Percentiles rank a stretch among this genome's conserved stretches.
Evolutionary conservation across 1,284 basidiomycete species (phyloP).

Genomic region (Tilletia indica): DNA sequence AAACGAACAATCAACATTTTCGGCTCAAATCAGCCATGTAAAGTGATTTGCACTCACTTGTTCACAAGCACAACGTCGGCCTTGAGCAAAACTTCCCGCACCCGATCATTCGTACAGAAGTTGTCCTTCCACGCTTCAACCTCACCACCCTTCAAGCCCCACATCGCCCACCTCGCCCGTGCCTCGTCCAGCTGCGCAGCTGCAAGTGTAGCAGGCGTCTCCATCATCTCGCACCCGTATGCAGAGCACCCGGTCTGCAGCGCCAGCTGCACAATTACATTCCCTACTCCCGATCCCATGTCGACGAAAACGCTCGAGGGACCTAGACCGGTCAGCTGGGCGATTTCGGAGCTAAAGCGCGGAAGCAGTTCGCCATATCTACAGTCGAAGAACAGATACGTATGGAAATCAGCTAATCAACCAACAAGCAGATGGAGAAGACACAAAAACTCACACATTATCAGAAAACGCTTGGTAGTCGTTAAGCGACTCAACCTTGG

Average conservation of each 20-base stretch:
- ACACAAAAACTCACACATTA: slow-evolving; percentile 34
- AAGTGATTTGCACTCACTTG: slow-evolving; percentile 59
- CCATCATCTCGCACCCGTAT: slow-evolving; percentile 63
- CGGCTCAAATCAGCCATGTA: not conserved
- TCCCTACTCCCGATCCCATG: slow-evolving; percentile 63
- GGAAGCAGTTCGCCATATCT: slow-evolving; percentile 58
- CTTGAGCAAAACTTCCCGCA: slow-evolving; percentile 54
- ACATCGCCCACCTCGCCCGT: slow-evolving; percentile 60
- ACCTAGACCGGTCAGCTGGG: slow-evolving; percentile 52
- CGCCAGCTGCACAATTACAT: slow-evolving; percentile 62
- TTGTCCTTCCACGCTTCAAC: slow-evolving; percentile 60
- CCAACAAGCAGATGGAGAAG: too few species aligned
- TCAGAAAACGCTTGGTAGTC: slow-evolving; percentile 58
- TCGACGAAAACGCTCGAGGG: slow-evolving; percentile 59
- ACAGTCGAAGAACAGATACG: slow-evolving; percentile 23
- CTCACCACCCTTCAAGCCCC: slow-evolving; percentile 59
- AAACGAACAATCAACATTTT: not conserved
- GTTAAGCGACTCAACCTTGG: slow-evolving; percentile 59
- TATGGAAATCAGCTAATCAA: not conserved
- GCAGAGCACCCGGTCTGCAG: slow-evolving; percentile 60
- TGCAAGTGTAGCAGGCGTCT: slow-evolving; percentile 60
- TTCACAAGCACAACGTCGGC: slow-evolving; percentile 64
- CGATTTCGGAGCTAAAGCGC: slow-evolving; percentile 57
- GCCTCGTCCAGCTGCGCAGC: slow-evolving; percentile 60
- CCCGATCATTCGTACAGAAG: slow-evolving; percentile 58